Evolutionary conservation across 495 filamentous ascomycete species (phyloP).

Genomic region (Parachaetomium inaequale): DNA sequence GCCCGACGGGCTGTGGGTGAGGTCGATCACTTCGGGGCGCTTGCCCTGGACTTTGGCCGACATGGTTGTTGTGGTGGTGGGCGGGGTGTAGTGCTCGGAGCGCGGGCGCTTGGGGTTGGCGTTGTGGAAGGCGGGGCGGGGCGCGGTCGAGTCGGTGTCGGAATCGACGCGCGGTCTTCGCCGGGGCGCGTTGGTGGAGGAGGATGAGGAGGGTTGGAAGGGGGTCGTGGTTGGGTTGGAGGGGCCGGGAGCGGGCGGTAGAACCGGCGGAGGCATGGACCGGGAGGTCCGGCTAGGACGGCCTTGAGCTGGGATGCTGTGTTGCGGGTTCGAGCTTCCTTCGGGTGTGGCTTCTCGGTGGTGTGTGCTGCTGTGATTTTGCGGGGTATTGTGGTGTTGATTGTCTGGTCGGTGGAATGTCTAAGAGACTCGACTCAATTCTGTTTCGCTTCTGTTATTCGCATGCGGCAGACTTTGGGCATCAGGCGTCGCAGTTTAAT

Average conservation of each 20-base stretch:
- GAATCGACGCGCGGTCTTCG: slow-evolving; percentile 18
- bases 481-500: too few species aligned
- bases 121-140: background rate
- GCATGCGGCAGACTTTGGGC: too few species aligned
- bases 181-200: background rate
- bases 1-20: slow-evolving; percentile 25
- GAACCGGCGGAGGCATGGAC: slow-evolving; percentile 21
- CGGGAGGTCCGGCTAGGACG: slow-evolving; percentile 9
- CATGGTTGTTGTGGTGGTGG: slow-evolving; percentile 19
- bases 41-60: slow-evolving; percentile 39
- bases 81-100: slow-evolving; percentile 24
- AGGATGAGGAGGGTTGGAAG: background rate
- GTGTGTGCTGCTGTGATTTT: background rate
- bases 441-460: too few species aligned
- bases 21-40: slow-evolving; percentile 40
- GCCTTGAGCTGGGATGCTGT: background rate
- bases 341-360: background rate
- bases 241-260: slow-evolving; percentile 3
- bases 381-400: too few species aligned
- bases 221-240: background rate
- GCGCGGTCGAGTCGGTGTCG: slow-evolving; percentile 5
- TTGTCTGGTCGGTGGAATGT: background rate
- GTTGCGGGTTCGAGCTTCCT: background rate
- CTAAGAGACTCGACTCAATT: too few species aligned
- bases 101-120: slow-evolving; percentile 29